Evolutionary conservation across 1,284 basidiomycete species (phyloP), one percentile per base, ranked within the genome.

Genomic region (Papiliotrema flavescens): DNA sequence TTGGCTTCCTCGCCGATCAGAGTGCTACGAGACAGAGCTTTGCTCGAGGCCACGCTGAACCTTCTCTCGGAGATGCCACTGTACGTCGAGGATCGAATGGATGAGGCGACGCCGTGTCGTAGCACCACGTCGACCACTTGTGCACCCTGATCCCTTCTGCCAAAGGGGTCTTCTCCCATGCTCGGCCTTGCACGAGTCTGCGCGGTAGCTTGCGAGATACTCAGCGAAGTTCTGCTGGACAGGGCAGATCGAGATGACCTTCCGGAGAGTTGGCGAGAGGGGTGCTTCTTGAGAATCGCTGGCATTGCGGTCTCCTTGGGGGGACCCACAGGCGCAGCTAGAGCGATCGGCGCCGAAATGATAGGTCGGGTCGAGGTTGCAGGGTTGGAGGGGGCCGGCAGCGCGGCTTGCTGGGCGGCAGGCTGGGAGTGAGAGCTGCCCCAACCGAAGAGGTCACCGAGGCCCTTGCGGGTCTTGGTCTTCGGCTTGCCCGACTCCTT

Each of bases 121-220:
- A 54, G 42, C 8, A 65, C 56, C 19, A 59, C 52, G 9, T 64
- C 61, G 22, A 71, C 60, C 2, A 69, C 59, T 20, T 64, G 57
- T 5, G 65, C 70, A 8, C 69, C 69, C 17, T 58, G 47, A 2
- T 48, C 59, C 9, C 42, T 34, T 6, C 66, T 49, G 4, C 54
- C 52, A 41, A 74, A 74, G 1, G 72, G 72, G 39, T 74, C 72
- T 26, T 65, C 67, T 11, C 66, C 66, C 46, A 72, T 68, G 39
- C 68, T 70, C 1, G 70, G 64, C 17, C 66, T 54, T 36, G 61
- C 57, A 6, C 52, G 45, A 14, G 45, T 20, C 35, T 47, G 45
- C 20, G 39, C 52, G 23, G 47, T 65, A 55, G 50, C 46, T 39
- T 55, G 49, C 5, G 55, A 51, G 1, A 49, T 36, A 5, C 39